Percentiles rank a stretch among this genome's conserved stretches.
These are phyloP conservation scores for Plasmodium gaboni DNA, from an alignment of 169 alveolate genomes.

Conservation along the genomic window DNA sequence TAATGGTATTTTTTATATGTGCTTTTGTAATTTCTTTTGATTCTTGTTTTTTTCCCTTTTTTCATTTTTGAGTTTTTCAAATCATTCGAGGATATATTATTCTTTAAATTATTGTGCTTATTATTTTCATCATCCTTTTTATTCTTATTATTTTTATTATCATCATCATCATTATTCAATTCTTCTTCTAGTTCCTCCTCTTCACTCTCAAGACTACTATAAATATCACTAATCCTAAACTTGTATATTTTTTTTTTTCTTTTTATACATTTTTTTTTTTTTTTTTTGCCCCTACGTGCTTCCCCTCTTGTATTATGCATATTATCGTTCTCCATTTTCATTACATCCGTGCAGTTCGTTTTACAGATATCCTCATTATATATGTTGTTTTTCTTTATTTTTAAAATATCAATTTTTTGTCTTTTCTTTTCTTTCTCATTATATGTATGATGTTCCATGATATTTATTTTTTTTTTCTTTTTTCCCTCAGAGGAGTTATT, in stretches of 20 bases:
- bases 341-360: background rate
- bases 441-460: too few species aligned
- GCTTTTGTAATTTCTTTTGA: too few species aligned
- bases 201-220: slow-evolving; percentile 71
- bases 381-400: slow-evolving; percentile 36
- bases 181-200: slow-evolving; percentile 40
- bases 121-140: too few species aligned
- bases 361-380: slow-evolving; percentile 4
- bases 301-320: background rate
- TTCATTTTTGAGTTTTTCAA: too few species aligned
- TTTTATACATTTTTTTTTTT: background rate
- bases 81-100: too few species aligned
- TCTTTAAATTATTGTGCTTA: background rate
- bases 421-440: background rate
- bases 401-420: slow-evolving; percentile 9
- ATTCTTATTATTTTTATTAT: background rate
- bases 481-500: too few species aligned
- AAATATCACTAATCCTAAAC: slow-evolving; percentile 46
- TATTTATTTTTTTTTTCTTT: too few species aligned
- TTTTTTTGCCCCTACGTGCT: background rate
- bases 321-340: slow-evolving; percentile 11
- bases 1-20: background rate
- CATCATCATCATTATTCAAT: background rate
- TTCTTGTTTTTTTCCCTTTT: too few species aligned
- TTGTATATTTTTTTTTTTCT: background rate